Percentiles rank a stretch among this genome's conserved stretches.
These are phyloP conservation scores for Lasiodiplodia hormozganensis DNA, from an alignment of 2,329 filamentous ascomycete genomes.

Conservation along the genomic window DNA sequence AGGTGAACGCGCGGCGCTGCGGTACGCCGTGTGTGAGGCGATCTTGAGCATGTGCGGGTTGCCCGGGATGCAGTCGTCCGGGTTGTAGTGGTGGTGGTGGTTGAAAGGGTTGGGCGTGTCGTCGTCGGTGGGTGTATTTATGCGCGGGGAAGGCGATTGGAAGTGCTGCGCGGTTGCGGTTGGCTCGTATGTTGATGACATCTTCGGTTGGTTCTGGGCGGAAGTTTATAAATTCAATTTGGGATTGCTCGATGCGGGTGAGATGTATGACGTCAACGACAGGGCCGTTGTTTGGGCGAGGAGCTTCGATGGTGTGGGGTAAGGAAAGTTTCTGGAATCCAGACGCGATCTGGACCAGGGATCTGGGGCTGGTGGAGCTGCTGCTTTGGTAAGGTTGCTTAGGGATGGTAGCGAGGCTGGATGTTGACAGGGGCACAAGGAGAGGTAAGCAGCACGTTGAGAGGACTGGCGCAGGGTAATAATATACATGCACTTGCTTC, in stretches of 20 bases:
- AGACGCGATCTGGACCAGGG: background rate
- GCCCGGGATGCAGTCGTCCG: background rate
- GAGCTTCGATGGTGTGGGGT: background rate
- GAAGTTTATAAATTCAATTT: no score
- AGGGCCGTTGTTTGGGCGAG: background rate
- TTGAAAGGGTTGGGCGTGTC: background rate
- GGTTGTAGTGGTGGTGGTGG: background rate
- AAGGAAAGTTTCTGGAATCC: constrained; percentile 1
- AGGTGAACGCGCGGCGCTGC: constrained; percentile 31
- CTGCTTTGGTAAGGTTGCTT: background rate
- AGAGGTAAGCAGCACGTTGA: background rate
- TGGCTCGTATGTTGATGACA: background rate
- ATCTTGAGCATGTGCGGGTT: constrained; percentile 38
- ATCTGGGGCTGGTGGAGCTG: background rate
- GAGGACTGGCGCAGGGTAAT: background rate
- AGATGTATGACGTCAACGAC: constrained; percentile 22
- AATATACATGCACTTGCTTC: constrained; percentile 7
- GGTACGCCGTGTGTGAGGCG: constrained; percentile 34
- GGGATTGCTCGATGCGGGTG: background rate
- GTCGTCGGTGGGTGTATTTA: background rate
- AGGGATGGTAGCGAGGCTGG: background rate
- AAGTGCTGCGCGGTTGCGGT: background rate
- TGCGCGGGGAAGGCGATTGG: background rate
- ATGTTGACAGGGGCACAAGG: background rate
- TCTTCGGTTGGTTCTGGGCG: background rate